phyloP scores from a whole-genome alignment of 306 rosid genomes.

The Cucumis cinereus region DNA sequence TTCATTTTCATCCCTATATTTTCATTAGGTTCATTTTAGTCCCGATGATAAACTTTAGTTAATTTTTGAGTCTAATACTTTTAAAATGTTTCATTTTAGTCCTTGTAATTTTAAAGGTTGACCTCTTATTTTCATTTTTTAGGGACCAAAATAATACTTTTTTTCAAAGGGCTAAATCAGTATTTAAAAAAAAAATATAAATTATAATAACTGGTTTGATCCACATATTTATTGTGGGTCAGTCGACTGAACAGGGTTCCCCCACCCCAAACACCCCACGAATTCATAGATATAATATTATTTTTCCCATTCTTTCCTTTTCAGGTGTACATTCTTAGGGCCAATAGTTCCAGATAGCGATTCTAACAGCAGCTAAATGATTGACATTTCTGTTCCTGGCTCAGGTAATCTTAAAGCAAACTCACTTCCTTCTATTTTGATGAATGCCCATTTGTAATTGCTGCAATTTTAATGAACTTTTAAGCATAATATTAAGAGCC shows the following conservation, averaged over 20 bases:
- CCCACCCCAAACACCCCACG: neutral
- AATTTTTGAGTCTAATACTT: too few species aligned
- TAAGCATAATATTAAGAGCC: neutral
- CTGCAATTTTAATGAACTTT: neutral
- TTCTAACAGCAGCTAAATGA: neutral
- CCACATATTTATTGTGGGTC: neutral
- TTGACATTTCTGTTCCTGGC: neutral
- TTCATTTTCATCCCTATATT: too few species aligned
- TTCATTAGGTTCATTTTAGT: too few species aligned
- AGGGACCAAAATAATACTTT: too few species aligned
- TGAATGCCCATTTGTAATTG: neutral
- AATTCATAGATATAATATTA: neutral
- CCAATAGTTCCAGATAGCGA: conserved; percentile 18
- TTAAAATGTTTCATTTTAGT: too few species aligned
- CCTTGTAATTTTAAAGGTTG: too few species aligned
- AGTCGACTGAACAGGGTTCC: neutral
- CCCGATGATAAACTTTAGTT: too few species aligned
- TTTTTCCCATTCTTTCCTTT: neutral
- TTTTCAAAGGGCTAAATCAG: too few species aligned
- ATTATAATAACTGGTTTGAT: neutral
- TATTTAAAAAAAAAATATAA: too few species aligned
- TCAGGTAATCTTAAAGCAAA: neutral
- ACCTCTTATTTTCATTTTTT: too few species aligned
- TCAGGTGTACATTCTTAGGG: conserved; percentile 55
- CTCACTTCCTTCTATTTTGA: neutral